Base-by-base conservation (phyloP, 768 basidiomycete species). In the Collybia sordida region DNA sequence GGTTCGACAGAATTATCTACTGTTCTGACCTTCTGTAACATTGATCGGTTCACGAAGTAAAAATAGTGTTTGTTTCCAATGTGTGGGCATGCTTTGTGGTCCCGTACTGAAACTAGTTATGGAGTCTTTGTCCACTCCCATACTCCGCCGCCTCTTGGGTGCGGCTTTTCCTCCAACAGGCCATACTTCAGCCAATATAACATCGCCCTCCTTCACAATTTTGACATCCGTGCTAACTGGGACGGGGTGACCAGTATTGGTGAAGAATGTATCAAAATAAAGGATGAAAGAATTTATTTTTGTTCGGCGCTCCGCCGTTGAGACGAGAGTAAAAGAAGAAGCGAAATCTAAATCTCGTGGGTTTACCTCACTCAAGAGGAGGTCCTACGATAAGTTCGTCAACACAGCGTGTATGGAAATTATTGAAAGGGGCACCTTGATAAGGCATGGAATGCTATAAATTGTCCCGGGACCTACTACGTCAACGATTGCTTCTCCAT, bases 61-160 rank as follows among this genome's bases (percentile, higher is more conserved):
- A 68, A 99, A 97, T 2, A 93, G 59, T 0, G 96, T 93, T 63
- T 99, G 96, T 64, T 93, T 94, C 96, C 96, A 98, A 65, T 99
- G 96, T 22, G 95, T 98, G 8, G 91, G 83, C 19, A 82, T 81
- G 50, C 90, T 94, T 58, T 71, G 71, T 8, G 96, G 94, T 0
- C 96, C 92, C 0, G 96, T 98, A 58, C 91, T 95, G 68, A 99
- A 91, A 64, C 88, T 91, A 5, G 78, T 81, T 6, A 83, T 72
- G 31, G 70, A 72, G 50, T 76, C 75, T 52, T 72, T 75, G 44
- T 67, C 72, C 3, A 67, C 68, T n/a, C 78, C 73, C 5, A 73
- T 57, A 62, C 86, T 88, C 51, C 79, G 77, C 24, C 87, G 71
- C 23, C 88, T 73, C 49, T 81, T 73, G 1, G 79, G 72, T 2